Evolutionary conservation across 1,139 yeast species (phyloP).

Genomic region (Spathaspora sp.): DNA sequence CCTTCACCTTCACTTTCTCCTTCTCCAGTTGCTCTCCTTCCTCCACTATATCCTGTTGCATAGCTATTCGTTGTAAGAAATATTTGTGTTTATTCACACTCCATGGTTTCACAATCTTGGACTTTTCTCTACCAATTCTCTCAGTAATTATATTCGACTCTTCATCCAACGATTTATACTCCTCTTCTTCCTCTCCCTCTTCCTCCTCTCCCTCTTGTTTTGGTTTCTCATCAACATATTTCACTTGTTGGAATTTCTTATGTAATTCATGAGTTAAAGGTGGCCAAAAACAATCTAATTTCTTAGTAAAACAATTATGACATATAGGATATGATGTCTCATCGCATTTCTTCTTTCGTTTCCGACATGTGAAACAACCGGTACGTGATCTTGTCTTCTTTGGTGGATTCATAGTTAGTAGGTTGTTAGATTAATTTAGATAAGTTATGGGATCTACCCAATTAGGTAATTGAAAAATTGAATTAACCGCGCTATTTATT

Average conservation of each 20-base stretch:
- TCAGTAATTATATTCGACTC: constrained; percentile 3
- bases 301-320: constrained; percentile 27
- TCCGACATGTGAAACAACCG: constrained; percentile 43
- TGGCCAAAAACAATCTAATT: constrained; percentile 36
- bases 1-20: too few species aligned
- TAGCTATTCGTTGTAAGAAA: constrained; percentile 34
- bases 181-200: neutral
- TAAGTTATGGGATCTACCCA: constrained; percentile 4
- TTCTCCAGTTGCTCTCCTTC: constrained; percentile 8
- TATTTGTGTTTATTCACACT: constrained; percentile 11
- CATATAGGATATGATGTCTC: constrained; percentile 38
- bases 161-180: constrained; percentile 5
- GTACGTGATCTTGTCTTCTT: constrained; percentile 28
- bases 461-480: constrained; percentile 7
- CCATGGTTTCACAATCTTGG: constrained; percentile 1
- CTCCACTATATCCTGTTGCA: constrained; percentile 44
- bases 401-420: neutral
- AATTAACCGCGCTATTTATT: constrained; percentile 11
- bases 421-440: too few species aligned
- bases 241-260: constrained; percentile 25
- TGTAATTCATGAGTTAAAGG: constrained; percentile 25
- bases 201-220: constrained; percentile 9
- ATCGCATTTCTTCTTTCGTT: constrained; percentile 43
- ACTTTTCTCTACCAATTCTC: neutral
- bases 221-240: constrained; percentile 19